Evolutionary conservation across 352 stramenopile species (phyloP), one percentile per base, ranked within the genome.

Genomic region (Globisporangium uncinulatum): DNA sequence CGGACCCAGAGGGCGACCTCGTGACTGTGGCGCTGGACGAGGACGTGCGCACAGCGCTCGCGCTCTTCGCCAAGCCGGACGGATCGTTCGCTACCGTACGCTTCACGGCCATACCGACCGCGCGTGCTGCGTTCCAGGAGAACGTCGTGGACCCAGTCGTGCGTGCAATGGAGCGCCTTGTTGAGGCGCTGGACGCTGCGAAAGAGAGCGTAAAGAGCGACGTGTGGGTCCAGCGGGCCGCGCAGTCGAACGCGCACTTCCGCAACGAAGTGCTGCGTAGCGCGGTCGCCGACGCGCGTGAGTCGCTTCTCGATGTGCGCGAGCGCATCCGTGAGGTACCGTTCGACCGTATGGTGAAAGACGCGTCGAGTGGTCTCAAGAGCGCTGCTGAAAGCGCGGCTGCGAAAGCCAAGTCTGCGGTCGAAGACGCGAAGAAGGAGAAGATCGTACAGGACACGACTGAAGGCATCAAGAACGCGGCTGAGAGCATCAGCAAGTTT

Each of bases 181-280:
- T 92, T 44, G 79, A 87, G 65, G 86, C 77, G 62, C 59, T 92
- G 19, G 54, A 87, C 79, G 54, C 65, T 21, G 79, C 80, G 9
- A 83, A 89, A 65, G 79, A 87, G 54, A 87, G 88, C 70, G 77
- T 86, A 15, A 86, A 86, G 71, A 76, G 84, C 49, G 76, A 88
- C 52, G 66, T 86, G 66, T 87, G 76, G 77, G 71, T 69, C 10
- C 71, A 85, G 57, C 65, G 63, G 19, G 59, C 74, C 45, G 66
- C 84, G 69, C 72, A 65, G 37, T 70, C 11, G 73, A 62, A 53
- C 66, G 77, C 51, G 81, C 79, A 32, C 56, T 49, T 47, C 31
- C 48, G 49, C 29, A 81, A 79, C 49, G 79, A 85, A 41, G 76
- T 65, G 54, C 61, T 91, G 7, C 76, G 78, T 62, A 71, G 61